A percentile compares a stretch with the other conserved stretches of the same genome.
Conservation (phyloP, 139 green algal species). For the Volvox africanus region DNA sequence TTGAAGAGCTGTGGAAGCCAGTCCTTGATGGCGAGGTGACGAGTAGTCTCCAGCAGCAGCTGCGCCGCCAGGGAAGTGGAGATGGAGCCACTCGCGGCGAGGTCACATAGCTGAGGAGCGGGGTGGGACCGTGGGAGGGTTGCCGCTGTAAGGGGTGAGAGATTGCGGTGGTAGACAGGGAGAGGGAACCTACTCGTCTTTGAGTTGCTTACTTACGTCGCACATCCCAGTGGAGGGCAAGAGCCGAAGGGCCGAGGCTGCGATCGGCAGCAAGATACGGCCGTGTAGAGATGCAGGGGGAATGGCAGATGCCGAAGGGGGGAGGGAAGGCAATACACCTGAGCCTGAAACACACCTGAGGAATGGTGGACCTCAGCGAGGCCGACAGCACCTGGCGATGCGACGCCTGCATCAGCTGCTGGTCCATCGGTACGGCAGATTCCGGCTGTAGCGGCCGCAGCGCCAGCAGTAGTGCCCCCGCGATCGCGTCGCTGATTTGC, state of each 20-base stretch:
- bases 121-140: neutral
- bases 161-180: no score
- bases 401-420: neutral
- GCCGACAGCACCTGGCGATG: conserved; percentile 24
- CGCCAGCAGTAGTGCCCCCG: conserved; percentile 35
- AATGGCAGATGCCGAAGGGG: no score
- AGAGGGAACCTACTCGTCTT: no score
- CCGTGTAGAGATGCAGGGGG: no score
- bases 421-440: no score
- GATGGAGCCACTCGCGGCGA: conserved; percentile 1
- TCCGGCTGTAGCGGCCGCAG: conserved; percentile 18
- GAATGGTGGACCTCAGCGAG: conserved; percentile 31
- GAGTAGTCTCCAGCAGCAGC: conserved; percentile 35
- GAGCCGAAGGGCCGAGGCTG: no score
- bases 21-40: conserved; percentile 9
- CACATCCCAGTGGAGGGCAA: no score
- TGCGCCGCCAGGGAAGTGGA: conserved; percentile 26
- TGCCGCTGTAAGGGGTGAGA: no score
- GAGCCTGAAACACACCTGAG: conserved; percentile 25
- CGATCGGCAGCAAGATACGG: no score
- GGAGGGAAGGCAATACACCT: no score
- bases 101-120: conserved; percentile 27
- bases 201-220: no score
- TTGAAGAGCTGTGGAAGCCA: conserved; percentile 29
- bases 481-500: conserved; percentile 43